A percentile compares a stretch with the other conserved stretches of the same genome.
phyloP scores from a whole-genome alignment of 192 early-diverging fungal genomes.

The Neocallimastix lanati region DNA sequence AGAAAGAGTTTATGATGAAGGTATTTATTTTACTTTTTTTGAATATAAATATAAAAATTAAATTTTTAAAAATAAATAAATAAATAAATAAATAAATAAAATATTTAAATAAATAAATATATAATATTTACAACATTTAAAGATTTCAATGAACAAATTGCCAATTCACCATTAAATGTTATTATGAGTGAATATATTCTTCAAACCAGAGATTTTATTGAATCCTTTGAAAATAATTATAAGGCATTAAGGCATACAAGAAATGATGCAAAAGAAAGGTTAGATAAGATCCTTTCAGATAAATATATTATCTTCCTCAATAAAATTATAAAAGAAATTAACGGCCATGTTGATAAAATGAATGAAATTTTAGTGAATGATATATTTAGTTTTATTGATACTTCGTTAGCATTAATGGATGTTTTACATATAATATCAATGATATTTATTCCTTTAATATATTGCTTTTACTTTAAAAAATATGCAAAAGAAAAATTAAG shows the following conservation, averaged over 20 bases:
- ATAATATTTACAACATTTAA: too few species aligned
- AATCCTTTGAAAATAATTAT: neutral
- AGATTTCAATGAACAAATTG: neutral
- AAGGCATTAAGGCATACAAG: neutral
- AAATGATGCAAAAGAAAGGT: neutral
- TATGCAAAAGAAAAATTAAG: neutral
- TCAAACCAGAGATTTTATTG: neutral
- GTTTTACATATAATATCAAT: neutral
- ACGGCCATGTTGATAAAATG: neutral
- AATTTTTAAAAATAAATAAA: too few species aligned
- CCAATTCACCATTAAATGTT: neutral
- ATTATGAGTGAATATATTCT: neutral
- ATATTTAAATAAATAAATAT: too few species aligned
- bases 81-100: too few species aligned
- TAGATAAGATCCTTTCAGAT: neutral
- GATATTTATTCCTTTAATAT: neutral
- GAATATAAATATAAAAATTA: too few species aligned
- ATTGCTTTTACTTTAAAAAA: neutral
- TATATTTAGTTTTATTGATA: neutral
- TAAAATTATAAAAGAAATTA: neutral
- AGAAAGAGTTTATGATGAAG: neutral
- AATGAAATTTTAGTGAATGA: neutral
- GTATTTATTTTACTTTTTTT: too few species aligned
- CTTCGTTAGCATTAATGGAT: neutral
- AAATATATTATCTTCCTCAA: neutral